These are phyloP conservation scores for Colletotrichum liriopes DNA, from an alignment of 2,329 filamentous ascomycete genomes.

Conservation along the genomic window DNA sequence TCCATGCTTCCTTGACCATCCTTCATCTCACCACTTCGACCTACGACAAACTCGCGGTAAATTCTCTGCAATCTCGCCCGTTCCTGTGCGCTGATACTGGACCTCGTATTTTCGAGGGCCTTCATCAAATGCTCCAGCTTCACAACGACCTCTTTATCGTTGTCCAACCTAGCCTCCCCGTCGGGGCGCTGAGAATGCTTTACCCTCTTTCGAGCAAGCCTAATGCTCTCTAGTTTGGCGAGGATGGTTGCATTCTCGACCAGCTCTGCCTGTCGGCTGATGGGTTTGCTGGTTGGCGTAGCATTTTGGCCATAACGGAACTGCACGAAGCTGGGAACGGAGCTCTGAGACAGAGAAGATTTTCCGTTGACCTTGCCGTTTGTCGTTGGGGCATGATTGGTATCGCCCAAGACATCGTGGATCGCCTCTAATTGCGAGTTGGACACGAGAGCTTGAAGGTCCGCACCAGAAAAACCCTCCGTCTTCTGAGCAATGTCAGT, in stretches of 20 bases:
- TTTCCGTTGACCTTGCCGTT: constrained; percentile 53
- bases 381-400: constrained; percentile 50
- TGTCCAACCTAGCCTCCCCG: constrained; percentile 51
- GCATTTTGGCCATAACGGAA: constrained; percentile 83
- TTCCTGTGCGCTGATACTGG: constrained; percentile 88
- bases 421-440: constrained; percentile 98
- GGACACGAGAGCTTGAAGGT: constrained; percentile 94
- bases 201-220: constrained; percentile 72
- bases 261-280: constrained; percentile 69
- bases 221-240: constrained; percentile 86
- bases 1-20: constrained; percentile 93
- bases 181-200: constrained; percentile 52
- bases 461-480: constrained; percentile 93
- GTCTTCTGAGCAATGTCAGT: constrained; percentile 84
- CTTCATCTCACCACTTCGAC: constrained; percentile 94
- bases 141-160: constrained; percentile 82
- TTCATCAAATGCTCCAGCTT: constrained; percentile 86
- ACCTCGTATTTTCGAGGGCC: constrained; percentile 82
- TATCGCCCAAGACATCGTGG: constrained; percentile 86
- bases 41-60: constrained; percentile 93
- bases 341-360: constrained; percentile 45
- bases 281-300: constrained; percentile 56
- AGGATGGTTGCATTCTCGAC: constrained; percentile 85
- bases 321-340: constrained; percentile 77
- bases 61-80: constrained; percentile 82